phyloP scores from a whole-genome alignment of 2,329 filamentous ascomycete genomes.

The Phoma sp. region DNA sequence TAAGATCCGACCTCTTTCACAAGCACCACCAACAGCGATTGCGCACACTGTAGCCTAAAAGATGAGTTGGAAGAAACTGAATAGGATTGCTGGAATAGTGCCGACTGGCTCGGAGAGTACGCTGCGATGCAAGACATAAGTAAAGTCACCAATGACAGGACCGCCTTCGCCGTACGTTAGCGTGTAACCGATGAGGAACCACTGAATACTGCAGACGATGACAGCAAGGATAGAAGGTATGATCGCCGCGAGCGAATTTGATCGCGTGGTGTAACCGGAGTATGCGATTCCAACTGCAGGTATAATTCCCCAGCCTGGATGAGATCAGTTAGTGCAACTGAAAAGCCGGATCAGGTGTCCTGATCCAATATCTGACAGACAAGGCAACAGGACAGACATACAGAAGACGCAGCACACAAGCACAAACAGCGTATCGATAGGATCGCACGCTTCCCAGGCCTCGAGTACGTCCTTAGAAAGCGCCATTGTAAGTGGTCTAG shows the following conservation, averaged over 20 bases:
- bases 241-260: slow-evolving; percentile 56
- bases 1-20: slow-evolving; percentile 55
- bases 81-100: slow-evolving; percentile 58
- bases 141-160: slow-evolving; percentile 54
- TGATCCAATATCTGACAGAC: neutral
- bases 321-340: neutral
- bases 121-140: slow-evolving; percentile 53
- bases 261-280: slow-evolving; percentile 56
- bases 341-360: neutral
- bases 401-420: slow-evolving; percentile 59
- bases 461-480: slow-evolving; percentile 39
- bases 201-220: slow-evolving; percentile 58
- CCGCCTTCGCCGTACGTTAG: slow-evolving; percentile 57
- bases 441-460: slow-evolving; percentile 59
- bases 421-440: slow-evolving; percentile 59
- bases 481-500: slow-evolving; percentile 19
- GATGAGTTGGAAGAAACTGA: slow-evolving; percentile 59
- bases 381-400: slow-evolving; percentile 11
- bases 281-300: slow-evolving; percentile 58
- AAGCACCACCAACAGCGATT: slow-evolving; percentile 57
- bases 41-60: slow-evolving; percentile 59
- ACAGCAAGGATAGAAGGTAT: slow-evolving; percentile 57
- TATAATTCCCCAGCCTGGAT: neutral
- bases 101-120: slow-evolving; percentile 57
- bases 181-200: slow-evolving; percentile 58